Conservation (phyloP, 2,329 filamentous ascomycete genomes). For the Colletotrichum sp. region DNA sequence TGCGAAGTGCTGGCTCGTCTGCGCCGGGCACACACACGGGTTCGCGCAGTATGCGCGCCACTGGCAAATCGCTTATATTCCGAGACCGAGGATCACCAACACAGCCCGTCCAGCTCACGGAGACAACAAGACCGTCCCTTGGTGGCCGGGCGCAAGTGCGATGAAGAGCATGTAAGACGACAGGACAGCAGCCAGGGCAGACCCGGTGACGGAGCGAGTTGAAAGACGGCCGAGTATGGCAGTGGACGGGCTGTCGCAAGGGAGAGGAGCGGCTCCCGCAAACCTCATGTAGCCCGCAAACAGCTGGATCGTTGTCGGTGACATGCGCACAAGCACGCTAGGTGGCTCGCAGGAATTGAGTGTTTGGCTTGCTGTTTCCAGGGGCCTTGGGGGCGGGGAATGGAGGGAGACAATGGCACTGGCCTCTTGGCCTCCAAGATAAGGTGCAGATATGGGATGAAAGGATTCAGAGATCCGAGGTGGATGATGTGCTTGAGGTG, state of each 20-base stretch:
- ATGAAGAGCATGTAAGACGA: not conserved
- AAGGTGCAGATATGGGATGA: not conserved
- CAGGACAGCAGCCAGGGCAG: not conserved
- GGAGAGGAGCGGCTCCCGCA: not conserved
- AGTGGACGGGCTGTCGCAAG: not conserved
- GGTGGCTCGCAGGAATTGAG: not conserved
- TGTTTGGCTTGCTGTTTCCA: not conserved
- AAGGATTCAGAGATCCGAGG: not conserved
- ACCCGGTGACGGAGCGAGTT: not conserved
- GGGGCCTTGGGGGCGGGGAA: not conserved
- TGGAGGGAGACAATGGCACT: not conserved
- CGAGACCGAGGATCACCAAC: not conserved
- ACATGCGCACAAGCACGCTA: not conserved
- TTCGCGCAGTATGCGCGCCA: not conserved
- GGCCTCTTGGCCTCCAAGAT: not conserved
- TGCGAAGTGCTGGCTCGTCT: not conserved
- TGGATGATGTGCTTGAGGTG: not conserved
- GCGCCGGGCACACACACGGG: conserved; percentile 1
- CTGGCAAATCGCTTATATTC: not conserved
- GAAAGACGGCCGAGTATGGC: not conserved
- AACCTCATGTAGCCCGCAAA: not conserved
- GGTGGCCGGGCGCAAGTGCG: not conserved
- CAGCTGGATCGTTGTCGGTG: not conserved
- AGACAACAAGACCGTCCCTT: not conserved
- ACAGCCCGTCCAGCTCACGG: not conserved